Percentiles rank a stretch among this genome's conserved stretches.
Conservation (phyloP, 306 rosid species). For the Corylus heterophylla region DNA sequence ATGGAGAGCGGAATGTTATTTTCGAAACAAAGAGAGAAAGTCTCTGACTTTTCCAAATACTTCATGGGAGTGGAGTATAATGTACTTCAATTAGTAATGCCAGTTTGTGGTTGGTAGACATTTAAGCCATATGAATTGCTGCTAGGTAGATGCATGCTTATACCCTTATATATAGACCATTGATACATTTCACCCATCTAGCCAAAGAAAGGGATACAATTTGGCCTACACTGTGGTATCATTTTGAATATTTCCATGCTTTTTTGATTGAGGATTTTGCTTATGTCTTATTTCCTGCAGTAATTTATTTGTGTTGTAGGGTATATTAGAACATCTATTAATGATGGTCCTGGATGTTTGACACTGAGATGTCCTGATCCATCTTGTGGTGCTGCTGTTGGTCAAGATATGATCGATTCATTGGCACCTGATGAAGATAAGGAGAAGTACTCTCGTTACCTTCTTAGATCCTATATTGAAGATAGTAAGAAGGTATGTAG, state of each 20-base stretch:
- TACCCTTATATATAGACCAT: not conserved
- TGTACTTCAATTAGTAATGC: not conserved
- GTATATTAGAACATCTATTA: constrained; percentile 66
- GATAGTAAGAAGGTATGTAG: constrained; percentile 58
- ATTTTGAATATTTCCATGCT: constrained; percentile 12
- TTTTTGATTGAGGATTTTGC: constrained; percentile 13
- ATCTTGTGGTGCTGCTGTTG: constrained; percentile 68
- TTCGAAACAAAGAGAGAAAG: not conserved
- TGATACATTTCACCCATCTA: not conserved
- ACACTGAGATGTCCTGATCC: constrained; percentile 81
- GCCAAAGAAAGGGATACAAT: not conserved
- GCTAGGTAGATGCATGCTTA: not conserved
- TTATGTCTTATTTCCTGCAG: not conserved
- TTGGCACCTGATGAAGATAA: constrained; percentile 50
- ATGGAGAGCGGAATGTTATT: not conserved
- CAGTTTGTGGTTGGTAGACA: not conserved
- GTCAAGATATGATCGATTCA: constrained; percentile 59
- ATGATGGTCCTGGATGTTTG: constrained; percentile 85
- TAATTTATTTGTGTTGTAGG: constrained; percentile 24
- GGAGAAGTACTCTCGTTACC: constrained; percentile 64
- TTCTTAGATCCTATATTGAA: constrained; percentile 73
- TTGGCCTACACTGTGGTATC: not conserved
- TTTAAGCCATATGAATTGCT: not conserved
- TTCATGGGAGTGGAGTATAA: not conserved
- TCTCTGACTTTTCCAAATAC: not conserved